Evolutionary conservation across 352 stramenopile genomes (phyloP), one percentile per base, ranked within the genome.

Genomic region (Pythium vanterpoolii): DNA sequence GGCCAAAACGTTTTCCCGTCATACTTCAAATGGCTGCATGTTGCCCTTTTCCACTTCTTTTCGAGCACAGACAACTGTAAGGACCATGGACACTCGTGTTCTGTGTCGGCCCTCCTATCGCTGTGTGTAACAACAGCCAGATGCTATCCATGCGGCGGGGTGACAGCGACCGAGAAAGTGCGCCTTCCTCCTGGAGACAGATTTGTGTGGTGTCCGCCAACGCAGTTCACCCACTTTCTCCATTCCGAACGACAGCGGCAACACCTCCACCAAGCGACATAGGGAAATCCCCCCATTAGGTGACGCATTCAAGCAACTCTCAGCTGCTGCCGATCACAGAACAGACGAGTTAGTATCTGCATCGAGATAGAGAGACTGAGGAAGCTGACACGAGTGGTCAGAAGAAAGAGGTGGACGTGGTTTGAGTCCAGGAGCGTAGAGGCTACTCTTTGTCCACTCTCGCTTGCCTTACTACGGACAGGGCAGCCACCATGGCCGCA

Each of bases 41-140:
- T 59, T 65, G 48, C 57, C 57, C 57, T 57, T 59, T 65, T 65
- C 57, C 45, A 45, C 48, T 53, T 50, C 23, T 14, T 4, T 26
- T 7, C 30, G 19, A 52, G 7, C 28, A 45, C 5, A 10, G 38
- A 10, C 51, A 49, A 21, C n/a, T n/a, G 16, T 38, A 43, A 36
- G 36, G 23, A 45, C 18, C 45, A 39, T 38, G 27, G 45, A 3
- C 27, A 31, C 45, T 7, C 9, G 27, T 5, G 9, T 51, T 51
- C 44, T 51, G 46, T 50, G 44, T 21, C 46, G 27, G 16, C 42
- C 42, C 6, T 24, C 42, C 9, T 24, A 53, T 23, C 34, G 26
- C 49, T 30, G 53, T 60, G 53, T 52, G 53, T 60, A 60, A 60
- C 40, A 42, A 40, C 24, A 50, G 11, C 48, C 48, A 55, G 48